These are phyloP conservation scores for Capsicum pubescens DNA, from an alignment of 257 asterid genomes.

Conservation along the genomic window DNA sequence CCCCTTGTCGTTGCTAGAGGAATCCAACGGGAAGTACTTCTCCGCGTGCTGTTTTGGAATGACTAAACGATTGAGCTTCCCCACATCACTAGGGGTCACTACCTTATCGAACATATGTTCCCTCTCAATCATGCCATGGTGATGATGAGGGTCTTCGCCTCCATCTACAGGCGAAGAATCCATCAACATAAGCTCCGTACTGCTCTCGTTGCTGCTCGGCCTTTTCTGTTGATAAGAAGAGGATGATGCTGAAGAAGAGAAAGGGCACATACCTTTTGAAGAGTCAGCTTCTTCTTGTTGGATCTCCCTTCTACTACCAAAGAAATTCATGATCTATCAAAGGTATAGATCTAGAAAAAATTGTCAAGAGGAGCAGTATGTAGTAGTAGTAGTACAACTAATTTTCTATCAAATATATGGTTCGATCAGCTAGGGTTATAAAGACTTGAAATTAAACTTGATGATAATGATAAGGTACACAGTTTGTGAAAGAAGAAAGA, in stretches of 20 bases:
- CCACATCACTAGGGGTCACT: conserved; percentile 96
- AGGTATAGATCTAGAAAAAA: conserved; percentile 40
- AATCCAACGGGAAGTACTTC: conserved; percentile 86
- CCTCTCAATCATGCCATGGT: conserved; percentile 41
- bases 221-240: conserved; percentile 10
- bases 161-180: neutral
- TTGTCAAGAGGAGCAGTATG: too few relatives aligned
- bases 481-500: neutral
- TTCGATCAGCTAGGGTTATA: neutral
- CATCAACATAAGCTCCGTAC: conserved; percentile 22
- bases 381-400: too few relatives aligned
- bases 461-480: neutral
- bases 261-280: too few relatives aligned
- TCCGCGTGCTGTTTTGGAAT: conserved; percentile 97
- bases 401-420: neutral
- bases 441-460: neutral
- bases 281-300: conserved; percentile 34
- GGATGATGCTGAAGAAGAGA: neutral
- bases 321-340: conserved; percentile 52
- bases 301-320: conserved; percentile 56
- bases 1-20: conserved; percentile 67
- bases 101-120: conserved; percentile 99
- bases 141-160: too few relatives aligned
- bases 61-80: conserved; percentile 82
- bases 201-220: neutral